Conservation (phyloP, 495 filamentous ascomycete species). For the Trichoderma gamsii region DNA sequence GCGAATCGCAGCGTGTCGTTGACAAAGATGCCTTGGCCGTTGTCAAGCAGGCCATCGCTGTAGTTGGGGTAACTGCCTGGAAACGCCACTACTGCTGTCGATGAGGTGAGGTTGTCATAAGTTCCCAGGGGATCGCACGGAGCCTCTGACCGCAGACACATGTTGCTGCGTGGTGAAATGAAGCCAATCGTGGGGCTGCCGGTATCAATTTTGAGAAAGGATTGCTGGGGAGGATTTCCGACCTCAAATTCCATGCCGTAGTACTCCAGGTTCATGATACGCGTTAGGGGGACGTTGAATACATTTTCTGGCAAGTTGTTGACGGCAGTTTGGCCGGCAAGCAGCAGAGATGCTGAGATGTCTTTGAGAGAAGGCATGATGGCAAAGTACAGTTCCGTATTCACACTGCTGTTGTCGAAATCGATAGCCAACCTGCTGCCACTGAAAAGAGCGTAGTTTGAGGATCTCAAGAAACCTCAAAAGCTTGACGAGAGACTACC, state of each 20-base stretch:
- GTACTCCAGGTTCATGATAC: background rate
- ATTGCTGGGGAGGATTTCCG: background rate
- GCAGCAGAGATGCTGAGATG: background rate
- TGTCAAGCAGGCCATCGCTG: background rate
- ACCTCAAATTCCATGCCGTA: background rate
- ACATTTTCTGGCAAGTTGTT: background rate
- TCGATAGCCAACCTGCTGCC: background rate
- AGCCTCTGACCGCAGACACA: background rate
- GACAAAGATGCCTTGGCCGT: background rate
- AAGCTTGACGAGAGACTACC: background rate
- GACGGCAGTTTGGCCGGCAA: background rate
- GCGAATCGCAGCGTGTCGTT: background rate
- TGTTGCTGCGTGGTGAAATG: background rate
- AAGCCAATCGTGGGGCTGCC: background rate
- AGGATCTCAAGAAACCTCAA: background rate
- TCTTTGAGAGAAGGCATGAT: slow-evolving; percentile 4
- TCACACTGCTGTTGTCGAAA: background rate
- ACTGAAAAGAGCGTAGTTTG: background rate
- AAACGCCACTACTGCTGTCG: background rate
- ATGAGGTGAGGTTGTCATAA: background rate
- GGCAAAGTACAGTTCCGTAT: background rate
- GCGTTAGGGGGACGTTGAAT: background rate
- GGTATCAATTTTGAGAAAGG: background rate
- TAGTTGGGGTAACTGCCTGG: background rate
- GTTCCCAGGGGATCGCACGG: background rate